Percentiles rank a stretch among this genome's conserved stretches.
Evolutionary conservation across 1,139 yeast genomes (phyloP).

Genomic region (Casaregolazyma lundiana): DNA sequence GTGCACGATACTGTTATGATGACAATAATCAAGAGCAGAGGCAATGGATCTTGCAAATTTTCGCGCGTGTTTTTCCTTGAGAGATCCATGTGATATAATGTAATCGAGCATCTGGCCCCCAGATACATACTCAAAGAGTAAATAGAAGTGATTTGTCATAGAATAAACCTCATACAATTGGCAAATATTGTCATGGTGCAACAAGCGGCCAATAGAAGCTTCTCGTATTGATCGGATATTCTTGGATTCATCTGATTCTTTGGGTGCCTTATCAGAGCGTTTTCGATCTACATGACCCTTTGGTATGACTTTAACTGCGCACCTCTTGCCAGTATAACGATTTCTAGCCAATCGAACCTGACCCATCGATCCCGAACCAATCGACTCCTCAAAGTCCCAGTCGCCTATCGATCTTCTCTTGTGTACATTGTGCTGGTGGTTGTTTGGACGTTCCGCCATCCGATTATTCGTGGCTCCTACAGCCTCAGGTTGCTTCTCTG

Average conservation of each 20-base stretch:
- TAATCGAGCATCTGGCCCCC: constrained; percentile 98
- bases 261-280: constrained; percentile 52
- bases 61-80: constrained; percentile 91
- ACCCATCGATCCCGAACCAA: constrained; percentile 99
- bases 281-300: constrained; percentile 64
- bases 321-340: constrained; percentile 71
- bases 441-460: constrained; percentile 1
- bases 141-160: constrained; percentile 95
- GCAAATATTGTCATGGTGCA: constrained; percentile 91
- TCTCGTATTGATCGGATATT: constrained; percentile 92
- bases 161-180: constrained; percentile 89
- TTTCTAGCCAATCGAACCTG: constrained; percentile 93
- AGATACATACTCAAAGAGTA: constrained; percentile 93
- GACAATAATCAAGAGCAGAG: constrained; percentile 90
- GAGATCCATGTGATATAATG: constrained; percentile 92
- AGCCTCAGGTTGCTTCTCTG: background rate
- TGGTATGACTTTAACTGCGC: constrained; percentile 53
- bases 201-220: constrained; percentile 85
- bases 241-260: constrained; percentile 83
- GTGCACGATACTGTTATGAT: constrained; percentile 89
- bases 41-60: constrained; percentile 96
- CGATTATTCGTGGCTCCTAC: background rate
- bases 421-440: constrained; percentile 10
- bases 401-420: constrained; percentile 88
- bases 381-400: constrained; percentile 92